Percentiles rank a stretch among this genome's conserved stretches.
Conservation (phyloP, 1,284 basidiomycete species). For the Coniferiporia sulphurascens region DNA sequence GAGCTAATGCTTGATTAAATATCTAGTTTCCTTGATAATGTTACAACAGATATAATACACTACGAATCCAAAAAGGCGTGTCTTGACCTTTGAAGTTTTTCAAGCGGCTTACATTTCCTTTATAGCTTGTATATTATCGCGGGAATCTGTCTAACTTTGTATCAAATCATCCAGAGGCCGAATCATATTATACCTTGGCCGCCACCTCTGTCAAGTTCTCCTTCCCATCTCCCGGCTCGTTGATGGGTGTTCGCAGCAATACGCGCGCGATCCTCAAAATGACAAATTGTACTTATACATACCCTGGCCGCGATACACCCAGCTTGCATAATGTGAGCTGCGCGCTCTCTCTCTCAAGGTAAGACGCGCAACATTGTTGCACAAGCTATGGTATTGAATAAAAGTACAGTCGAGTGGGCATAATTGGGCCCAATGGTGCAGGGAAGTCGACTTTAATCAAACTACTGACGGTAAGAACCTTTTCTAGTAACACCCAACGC, state of each 20-base stretch:
- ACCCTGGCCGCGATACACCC: conserved; percentile 81
- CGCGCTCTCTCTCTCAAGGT: conserved; percentile 88
- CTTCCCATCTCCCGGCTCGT: conserved; percentile 93
- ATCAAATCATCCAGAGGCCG: conserved; percentile 87
- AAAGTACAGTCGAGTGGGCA: conserved; percentile 70
- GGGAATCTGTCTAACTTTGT: conserved; percentile 95
- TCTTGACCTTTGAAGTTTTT: neutral
- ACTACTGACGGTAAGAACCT: conserved; percentile 69
- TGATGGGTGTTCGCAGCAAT: conserved; percentile 97
- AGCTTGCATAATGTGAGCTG: conserved; percentile 89
- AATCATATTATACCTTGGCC: conserved; percentile 95
- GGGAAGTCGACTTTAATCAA: conserved; percentile 98
- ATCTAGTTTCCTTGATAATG: conserved; percentile 86
- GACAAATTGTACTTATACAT: conserved; percentile 90
- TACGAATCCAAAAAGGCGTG: conserved; percentile 88
- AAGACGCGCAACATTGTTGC: conserved; percentile 25
- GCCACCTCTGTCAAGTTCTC: conserved; percentile 95
- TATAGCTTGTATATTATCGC: conserved; percentile 86
- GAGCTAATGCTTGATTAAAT: conserved; percentile 13
- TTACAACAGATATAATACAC: conserved; percentile 98
- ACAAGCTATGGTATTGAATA: conserved; percentile 5
- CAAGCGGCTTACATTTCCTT: conserved; percentile 13
- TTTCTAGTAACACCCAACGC: conserved; percentile 5
- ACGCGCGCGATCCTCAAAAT: conserved; percentile 97
- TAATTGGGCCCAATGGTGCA: conserved; percentile 89